Percentiles rank a stretch among this genome's conserved stretches.
Conservation (phyloP, 208 protist genomes). For the Zelonia costaricensis region DNA sequence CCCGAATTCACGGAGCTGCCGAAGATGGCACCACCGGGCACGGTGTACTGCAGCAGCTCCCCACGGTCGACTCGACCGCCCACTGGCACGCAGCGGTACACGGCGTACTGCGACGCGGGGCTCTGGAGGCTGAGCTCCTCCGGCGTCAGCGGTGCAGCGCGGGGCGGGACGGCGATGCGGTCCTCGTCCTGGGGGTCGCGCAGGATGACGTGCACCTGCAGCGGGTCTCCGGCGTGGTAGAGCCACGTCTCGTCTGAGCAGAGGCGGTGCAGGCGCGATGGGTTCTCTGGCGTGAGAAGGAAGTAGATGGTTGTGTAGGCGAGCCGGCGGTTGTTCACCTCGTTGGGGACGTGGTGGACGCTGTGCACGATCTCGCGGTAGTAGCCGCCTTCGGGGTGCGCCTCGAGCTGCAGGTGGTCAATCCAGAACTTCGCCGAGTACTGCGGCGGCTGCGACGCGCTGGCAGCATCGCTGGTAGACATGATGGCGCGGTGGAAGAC, state of each 20-base stretch:
- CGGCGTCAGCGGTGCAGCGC: background rate
- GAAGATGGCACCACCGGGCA: slow-evolving; percentile 48
- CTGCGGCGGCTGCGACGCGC: background rate
- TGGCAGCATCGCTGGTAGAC: background rate
- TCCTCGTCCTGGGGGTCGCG: slow-evolving; percentile 25
- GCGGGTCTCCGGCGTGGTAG: slow-evolving; percentile 43
- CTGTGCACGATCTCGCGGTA: slow-evolving; percentile 29
- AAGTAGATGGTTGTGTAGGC: slow-evolving; percentile 64
- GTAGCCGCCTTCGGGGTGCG: slow-evolving; percentile 53
- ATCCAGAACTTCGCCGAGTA: slow-evolving; percentile 39
- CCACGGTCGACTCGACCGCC: slow-evolving; percentile 33
- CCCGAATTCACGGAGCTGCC: slow-evolving; percentile 33
- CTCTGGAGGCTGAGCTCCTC: background rate
- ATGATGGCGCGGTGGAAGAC: too few species aligned
- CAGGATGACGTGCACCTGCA: slow-evolving; percentile 45
- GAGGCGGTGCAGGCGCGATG: slow-evolving; percentile 60
- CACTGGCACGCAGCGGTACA: slow-evolving; percentile 30
- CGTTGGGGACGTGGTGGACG: slow-evolving; percentile 25
- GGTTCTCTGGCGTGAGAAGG: slow-evolving; percentile 39
- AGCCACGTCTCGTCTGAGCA: slow-evolving; percentile 54
- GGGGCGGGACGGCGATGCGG: slow-evolving; percentile 14
- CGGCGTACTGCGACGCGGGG: slow-evolving; percentile 13
- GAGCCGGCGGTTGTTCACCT: slow-evolving; percentile 14
- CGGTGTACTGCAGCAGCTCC: slow-evolving; percentile 51
- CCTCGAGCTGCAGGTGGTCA: slow-evolving; percentile 32